Conservation (phyloP, 2,329 filamentous ascomycete genomes). For the Phialophora chinensis region DNA sequence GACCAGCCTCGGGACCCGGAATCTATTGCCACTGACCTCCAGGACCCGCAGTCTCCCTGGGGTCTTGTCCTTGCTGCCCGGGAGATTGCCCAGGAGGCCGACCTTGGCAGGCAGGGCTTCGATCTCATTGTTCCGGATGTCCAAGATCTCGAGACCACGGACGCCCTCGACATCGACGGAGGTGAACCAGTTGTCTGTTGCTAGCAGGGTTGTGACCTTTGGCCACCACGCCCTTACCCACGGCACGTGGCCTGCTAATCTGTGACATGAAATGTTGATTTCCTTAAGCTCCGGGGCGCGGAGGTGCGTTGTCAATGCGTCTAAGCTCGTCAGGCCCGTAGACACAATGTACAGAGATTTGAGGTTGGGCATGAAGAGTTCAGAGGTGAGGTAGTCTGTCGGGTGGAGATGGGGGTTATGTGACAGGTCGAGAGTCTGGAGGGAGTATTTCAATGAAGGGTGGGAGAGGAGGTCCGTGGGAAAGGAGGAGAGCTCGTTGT, state of each 20-base stretch:
- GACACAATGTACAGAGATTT: conserved; percentile 76
- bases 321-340: conserved; percentile 74
- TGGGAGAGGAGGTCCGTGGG: conserved; percentile 71
- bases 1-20: conserved; percentile 83
- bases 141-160: conserved; percentile 74
- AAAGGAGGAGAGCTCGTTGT: conserved; percentile 74
- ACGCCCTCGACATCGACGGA: conserved; percentile 76
- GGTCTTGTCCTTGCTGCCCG: conserved; percentile 44
- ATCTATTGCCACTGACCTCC: conserved; percentile 83
- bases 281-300: conserved; percentile 76
- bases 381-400: conserved; percentile 68
- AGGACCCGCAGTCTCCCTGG: conserved; percentile 65
- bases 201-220: conserved; percentile 71
- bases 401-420: conserved; percentile 71
- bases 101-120: conserved; percentile 79
- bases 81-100: conserved; percentile 72
- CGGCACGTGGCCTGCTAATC: conserved; percentile 72
- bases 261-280: conserved; percentile 82
- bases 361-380: conserved; percentile 73
- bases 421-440: conserved; percentile 75
- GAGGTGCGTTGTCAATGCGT: conserved; percentile 69
- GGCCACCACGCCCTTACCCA: conserved; percentile 71
- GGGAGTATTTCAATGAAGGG: conserved; percentile 65
- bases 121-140: conserved; percentile 86
- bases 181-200: conserved; percentile 78